Evolutionary conservation across 768 basidiomycete species (phyloP), one percentile per base, ranked within the genome.

Genomic region (Boletellus emodensis): DNA sequence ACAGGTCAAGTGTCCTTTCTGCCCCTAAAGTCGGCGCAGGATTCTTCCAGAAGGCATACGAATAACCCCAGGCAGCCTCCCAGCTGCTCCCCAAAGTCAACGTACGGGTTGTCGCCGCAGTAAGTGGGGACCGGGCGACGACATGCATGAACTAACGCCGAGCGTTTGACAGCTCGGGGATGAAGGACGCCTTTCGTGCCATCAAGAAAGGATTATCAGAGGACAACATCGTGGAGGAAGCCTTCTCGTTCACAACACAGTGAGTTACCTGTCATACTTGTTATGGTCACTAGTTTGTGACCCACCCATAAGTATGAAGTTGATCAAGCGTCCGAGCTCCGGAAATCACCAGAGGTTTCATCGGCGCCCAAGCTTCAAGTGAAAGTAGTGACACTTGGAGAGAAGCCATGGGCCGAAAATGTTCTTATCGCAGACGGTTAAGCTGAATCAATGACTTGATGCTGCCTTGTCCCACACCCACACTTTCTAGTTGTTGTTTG

Each of bases 71-170:
- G 14, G 12, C 35, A 22, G 0, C 39, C 50, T 18, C 55, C 58
- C 5, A 1, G 41, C 17, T 71, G 69, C 22, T 71, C 69, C 15
- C 69, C 71, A 49, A 71, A 72, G 59, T 71, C 69, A 10, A 71
- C 72, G 71, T 72, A 69, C 56, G 69, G 45, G 57, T 71, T 9
- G 69, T 69, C 20, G 35, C 13, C 15, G 56, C 28, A 18, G 69
- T 70, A 46, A 53, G 61, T 24, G 37, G 33, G 7, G 20, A 44
- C 24, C 14, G 26, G 20, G 20, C 30, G 32, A 38, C 3, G 30
- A 22, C 26, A 34, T 17, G 7, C 40, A 41, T 1, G 14, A 30
- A 14, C 26, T 40, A 18, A 51, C 35, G 7, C n/a, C 7, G 17
- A 26, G 24, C 22, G 7, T 37, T 18, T 34, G 54, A 13, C 48